Evolutionary conservation across 495 filamentous ascomycete genomes (phyloP).

Genomic region (Daldinia bambusicola): DNA sequence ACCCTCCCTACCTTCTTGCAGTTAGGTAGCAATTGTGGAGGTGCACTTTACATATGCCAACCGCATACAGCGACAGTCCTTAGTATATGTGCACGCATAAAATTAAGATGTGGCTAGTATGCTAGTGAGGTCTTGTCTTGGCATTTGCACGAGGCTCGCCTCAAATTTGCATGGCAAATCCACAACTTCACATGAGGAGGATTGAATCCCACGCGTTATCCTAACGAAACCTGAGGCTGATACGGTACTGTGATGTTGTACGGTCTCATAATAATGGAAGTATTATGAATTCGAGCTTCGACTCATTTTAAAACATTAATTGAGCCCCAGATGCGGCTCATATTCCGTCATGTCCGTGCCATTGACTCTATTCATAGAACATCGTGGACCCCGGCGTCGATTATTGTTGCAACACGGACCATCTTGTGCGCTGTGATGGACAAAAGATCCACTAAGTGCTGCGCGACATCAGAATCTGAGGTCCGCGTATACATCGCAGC

Average conservation of each 20-base stretch:
- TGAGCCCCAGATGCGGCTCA: constrained; percentile 40
- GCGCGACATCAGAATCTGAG: background rate
- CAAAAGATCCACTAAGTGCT: constrained; percentile 7
- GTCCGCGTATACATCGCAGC: background rate
- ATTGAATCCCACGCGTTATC: constrained; percentile 27
- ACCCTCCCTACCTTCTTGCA: constrained; percentile 19
- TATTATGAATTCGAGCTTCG: constrained; percentile 21
- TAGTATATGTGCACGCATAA: constrained; percentile 23
- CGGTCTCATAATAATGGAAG: constrained; percentile 31
- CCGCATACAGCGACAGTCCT: constrained; percentile 7
- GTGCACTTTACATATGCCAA: constrained; percentile 19
- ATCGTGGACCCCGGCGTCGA: constrained; percentile 28
- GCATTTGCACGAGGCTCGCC: constrained; percentile 6
- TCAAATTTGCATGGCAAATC: background rate
- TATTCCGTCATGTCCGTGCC: constrained; percentile 29
- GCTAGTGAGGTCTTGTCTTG: constrained; percentile 17
- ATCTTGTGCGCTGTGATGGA: constrained; percentile 33
- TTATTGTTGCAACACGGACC: constrained; percentile 31
- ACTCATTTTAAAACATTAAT: constrained; percentile 25
- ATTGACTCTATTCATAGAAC: constrained; percentile 43
- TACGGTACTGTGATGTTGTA: constrained; percentile 22
- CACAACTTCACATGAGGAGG: constrained; percentile 27
- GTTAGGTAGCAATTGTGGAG: constrained; percentile 31
- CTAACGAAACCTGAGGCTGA: constrained; percentile 36
- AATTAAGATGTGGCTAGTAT: constrained; percentile 36